phyloP scores from a whole-genome alignment of 257 asterid species.

The Scutellaria minor region DNA sequence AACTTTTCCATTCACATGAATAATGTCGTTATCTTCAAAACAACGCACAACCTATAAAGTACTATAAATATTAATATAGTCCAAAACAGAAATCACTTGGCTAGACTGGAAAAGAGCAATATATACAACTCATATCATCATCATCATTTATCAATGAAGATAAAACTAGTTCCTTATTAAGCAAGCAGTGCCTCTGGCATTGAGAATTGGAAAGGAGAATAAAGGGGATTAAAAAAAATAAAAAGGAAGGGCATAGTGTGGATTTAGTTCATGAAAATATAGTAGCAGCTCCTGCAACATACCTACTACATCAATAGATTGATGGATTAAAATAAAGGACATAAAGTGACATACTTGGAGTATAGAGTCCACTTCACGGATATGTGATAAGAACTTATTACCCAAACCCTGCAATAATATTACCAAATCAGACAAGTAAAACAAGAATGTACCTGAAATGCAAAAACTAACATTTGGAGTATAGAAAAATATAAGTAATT shows the following conservation, averaged over 20 bases:
- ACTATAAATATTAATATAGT: constrained; percentile 9
- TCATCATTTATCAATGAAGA: constrained; percentile 15
- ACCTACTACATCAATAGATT: constrained; percentile 9
- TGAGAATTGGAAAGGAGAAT: neutral
- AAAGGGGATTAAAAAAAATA: neutral
- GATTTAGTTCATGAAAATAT: neutral
- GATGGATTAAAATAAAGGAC: constrained; percentile 7
- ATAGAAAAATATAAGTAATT: constrained; percentile 27
- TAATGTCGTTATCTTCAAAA: constrained; percentile 96
- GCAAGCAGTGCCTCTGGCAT: neutral
- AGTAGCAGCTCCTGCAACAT: constrained; percentile 4
- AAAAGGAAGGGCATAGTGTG: constrained; percentile 7
- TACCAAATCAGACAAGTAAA: constrained; percentile 27
- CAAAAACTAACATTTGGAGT: constrained; percentile 25
- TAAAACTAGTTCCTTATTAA: constrained; percentile 13
- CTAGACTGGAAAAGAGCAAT: constrained; percentile 16
- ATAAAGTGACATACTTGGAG: constrained; percentile 67
- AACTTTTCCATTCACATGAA: constrained; percentile 89
- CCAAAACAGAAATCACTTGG: constrained; percentile 17
- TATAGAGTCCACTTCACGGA: constrained; percentile 96
- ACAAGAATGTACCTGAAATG: constrained; percentile 21
- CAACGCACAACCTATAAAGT: constrained; percentile 85
- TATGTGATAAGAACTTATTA: constrained; percentile 92
- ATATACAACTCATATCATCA: neutral
- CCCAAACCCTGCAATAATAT: constrained; percentile 85